A percentile compares a stretch with the other conserved stretches of the same genome.
phyloP scores from a whole-genome alignment of 2,329 filamentous ascomycete genomes.

The Talaromyces sp. region DNA sequence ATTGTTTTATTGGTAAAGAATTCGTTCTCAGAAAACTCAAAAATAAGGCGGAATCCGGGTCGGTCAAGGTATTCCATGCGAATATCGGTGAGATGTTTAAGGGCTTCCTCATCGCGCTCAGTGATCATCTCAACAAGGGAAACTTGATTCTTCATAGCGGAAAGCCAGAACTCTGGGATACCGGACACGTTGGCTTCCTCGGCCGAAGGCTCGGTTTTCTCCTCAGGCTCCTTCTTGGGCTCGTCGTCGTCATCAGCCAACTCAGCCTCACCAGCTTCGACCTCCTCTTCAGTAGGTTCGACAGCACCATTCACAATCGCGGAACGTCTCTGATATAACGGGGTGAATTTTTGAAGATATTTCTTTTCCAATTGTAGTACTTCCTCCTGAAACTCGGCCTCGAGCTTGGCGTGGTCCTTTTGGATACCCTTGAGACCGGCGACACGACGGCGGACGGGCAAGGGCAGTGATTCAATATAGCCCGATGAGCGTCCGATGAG shows the following conservation, averaged over 20 bases:
- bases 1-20: slow-evolving; percentile 97
- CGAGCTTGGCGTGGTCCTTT: slow-evolving; percentile 97
- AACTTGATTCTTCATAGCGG: slow-evolving; percentile 99
- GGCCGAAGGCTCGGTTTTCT: slow-evolving; percentile 46
- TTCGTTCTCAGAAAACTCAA: slow-evolving; percentile 92
- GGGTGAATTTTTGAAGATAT: slow-evolving; percentile 98
- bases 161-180: slow-evolving; percentile 99
- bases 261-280: slow-evolving; percentile 79
- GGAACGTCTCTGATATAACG: slow-evolving; percentile 91
- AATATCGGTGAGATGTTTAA: slow-evolving; percentile 86
- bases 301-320: slow-evolving; percentile 81
- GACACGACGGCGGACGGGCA: slow-evolving; percentile 85
- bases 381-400: slow-evolving; percentile 98
- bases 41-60: slow-evolving; percentile 96
- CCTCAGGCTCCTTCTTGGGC: slow-evolving; percentile 57
- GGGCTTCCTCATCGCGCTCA: slow-evolving; percentile 88
- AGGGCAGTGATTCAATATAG: slow-evolving; percentile 93
- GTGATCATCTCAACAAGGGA: slow-evolving; percentile 98
- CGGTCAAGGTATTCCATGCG: slow-evolving; percentile 99
- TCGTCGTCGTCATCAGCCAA: slow-evolving; percentile 66
- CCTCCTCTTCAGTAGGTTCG: slow-evolving; percentile 83
- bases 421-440: slow-evolving; percentile 95
- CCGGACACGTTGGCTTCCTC: slow-evolving; percentile 59
- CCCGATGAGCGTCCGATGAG: slow-evolving; percentile 94
- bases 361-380: slow-evolving; percentile 98